These are phyloP conservation scores for Solanum chacoense DNA, from an alignment of 305 asterid species.

Conservation along the genomic window DNA sequence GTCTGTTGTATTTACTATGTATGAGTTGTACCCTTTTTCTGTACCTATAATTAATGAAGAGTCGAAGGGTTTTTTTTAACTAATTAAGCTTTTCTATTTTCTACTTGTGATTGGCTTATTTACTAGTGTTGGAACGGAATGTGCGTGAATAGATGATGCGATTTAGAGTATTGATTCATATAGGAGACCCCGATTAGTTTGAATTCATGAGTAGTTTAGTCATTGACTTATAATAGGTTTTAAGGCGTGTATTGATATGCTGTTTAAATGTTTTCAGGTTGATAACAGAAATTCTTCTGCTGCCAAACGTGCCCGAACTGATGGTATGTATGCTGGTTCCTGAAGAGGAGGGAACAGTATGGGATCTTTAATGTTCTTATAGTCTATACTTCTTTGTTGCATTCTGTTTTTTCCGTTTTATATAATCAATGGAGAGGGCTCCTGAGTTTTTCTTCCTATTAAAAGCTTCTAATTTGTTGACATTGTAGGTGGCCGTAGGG, in stretches of 20 bases:
- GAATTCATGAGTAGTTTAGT: neutral
- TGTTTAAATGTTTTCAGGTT: slow-evolving; percentile 28
- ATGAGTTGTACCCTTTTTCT: neutral
- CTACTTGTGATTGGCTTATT: neutral
- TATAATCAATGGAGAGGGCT: neutral
- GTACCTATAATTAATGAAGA: neutral
- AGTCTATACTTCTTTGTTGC: neutral
- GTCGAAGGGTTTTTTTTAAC: neutral
- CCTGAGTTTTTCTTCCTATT: neutral
- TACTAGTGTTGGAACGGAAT: neutral
- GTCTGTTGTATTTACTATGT: neutral
- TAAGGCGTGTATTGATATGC: neutral
- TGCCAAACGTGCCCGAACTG: slow-evolving; percentile 82
- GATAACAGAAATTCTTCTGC: slow-evolving; percentile 80
- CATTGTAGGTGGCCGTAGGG: slow-evolving; percentile 76
- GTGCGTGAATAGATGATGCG: neutral
- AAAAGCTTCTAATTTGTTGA: slow-evolving; percentile 2
- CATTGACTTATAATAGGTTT: neutral
- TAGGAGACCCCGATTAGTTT: neutral
- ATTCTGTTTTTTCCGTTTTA: neutral
- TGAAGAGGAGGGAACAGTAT: neutral
- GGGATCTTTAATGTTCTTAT: neutral
- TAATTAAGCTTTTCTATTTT: neutral
- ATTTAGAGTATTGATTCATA: neutral
- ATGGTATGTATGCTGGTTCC: slow-evolving; percentile 33